A percentile compares a stretch with the other conserved stretches of the same genome.
Evolutionary conservation across 371 early-diverging fungal species (phyloP).

Genomic region (Gilbertella persicaria): DNA sequence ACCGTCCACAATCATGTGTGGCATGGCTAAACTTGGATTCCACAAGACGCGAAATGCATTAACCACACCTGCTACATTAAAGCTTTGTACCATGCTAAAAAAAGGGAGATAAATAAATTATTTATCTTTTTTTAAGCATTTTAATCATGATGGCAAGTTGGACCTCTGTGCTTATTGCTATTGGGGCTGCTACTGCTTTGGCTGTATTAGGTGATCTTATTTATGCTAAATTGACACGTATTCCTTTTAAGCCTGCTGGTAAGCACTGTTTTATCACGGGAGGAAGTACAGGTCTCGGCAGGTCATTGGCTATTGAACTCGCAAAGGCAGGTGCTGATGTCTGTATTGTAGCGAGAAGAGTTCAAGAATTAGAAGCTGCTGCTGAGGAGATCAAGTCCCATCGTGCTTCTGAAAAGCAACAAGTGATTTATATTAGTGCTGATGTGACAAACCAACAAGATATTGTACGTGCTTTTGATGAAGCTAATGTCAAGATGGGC

Average conservation of each 20-base stretch:
- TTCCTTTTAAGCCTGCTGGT: conserved; percentile 42
- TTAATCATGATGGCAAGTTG: conserved; percentile 37
- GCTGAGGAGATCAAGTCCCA: conserved; percentile 56
- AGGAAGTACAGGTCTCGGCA: conserved; percentile 93
- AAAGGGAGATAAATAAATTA: background rate
- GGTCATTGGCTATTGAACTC: conserved; percentile 75
- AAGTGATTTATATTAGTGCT: conserved; percentile 53
- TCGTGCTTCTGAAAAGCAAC: conserved; percentile 41
- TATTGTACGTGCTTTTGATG: conserved; percentile 60
- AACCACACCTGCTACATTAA: conserved; percentile 69
- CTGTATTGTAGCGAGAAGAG: conserved; percentile 84
- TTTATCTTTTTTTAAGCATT: background rate
- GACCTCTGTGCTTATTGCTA: conserved; percentile 40
- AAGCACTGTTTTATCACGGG: conserved; percentile 91
- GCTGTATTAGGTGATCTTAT: conserved; percentile 25
- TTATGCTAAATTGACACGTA: conserved; percentile 29
- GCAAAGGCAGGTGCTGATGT: conserved; percentile 82
- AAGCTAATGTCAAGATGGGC: conserved; percentile 61
- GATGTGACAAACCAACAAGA: conserved; percentile 64
- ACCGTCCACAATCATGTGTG: conserved; percentile 76
- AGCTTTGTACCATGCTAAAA: conserved; percentile 73
- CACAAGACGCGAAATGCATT: conserved; percentile 58
- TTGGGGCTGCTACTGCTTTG: conserved; percentile 23
- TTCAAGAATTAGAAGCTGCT: conserved; percentile 56
- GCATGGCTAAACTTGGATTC: conserved; percentile 72